Conservation (phyloP, 2,329 filamentous ascomycete genomes). For the Epichloe baconii region DNA sequence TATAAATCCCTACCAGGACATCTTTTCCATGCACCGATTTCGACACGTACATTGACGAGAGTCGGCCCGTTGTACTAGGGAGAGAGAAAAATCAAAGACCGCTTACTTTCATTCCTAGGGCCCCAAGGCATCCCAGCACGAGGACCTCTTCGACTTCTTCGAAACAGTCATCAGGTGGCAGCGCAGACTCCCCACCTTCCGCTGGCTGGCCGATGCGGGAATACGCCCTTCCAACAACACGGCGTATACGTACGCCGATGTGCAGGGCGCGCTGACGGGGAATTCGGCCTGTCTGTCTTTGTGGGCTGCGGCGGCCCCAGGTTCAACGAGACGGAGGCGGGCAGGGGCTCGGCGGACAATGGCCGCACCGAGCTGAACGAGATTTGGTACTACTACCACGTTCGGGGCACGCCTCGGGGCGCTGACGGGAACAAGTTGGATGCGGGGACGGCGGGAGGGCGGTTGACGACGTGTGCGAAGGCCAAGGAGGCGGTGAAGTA, state of each 20-base stretch:
- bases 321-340: slow-evolving; percentile 47
- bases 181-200: slow-evolving; percentile 43
- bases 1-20: no score
- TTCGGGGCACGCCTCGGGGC: slow-evolving; percentile 42
- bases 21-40: no score
- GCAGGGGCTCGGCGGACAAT: slow-evolving; percentile 38
- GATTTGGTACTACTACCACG: slow-evolving; percentile 55
- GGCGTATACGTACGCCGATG: slow-evolving; percentile 36
- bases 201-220: slow-evolving; percentile 40
- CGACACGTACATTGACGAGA: no score
- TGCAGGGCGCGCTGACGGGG: slow-evolving; percentile 36
- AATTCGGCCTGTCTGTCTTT: slow-evolving; percentile 43
- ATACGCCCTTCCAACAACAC: slow-evolving; percentile 48
- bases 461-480: slow-evolving; percentile 41
- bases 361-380: slow-evolving; percentile 46
- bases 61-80: no score
- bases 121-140: slow-evolving; percentile 38
- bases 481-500: slow-evolving; percentile 40
- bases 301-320: slow-evolving; percentile 47
- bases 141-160: slow-evolving; percentile 52
- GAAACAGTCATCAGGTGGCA: slow-evolving; percentile 46
- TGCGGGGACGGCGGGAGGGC: slow-evolving; percentile 33
- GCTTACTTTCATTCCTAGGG: slow-evolving; percentile 19
- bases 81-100: no score
- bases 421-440: slow-evolving; percentile 29